Conservation (phyloP, 2,329 filamentous ascomycete species). For the Diaporthe sp. region DNA sequence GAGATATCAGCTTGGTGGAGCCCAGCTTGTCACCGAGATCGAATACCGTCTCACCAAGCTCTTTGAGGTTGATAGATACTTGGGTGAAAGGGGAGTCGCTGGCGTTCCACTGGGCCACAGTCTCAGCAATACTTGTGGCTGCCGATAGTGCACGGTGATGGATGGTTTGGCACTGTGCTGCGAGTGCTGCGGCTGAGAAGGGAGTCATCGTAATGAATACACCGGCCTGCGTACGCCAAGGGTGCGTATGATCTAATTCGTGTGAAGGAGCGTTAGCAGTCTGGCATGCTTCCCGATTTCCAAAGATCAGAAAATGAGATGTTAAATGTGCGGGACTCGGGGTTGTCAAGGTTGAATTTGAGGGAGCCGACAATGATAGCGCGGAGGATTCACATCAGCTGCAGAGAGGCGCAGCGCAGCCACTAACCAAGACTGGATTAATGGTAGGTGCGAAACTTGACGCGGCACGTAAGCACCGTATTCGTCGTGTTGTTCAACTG, state of each 20-base stretch:
- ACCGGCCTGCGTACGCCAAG: background rate
- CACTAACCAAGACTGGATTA: background rate
- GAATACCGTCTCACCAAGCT: background rate
- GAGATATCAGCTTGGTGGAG: background rate
- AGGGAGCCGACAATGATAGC: background rate
- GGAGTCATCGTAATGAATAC: background rate
- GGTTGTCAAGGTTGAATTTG: background rate
- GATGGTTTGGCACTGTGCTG: background rate
- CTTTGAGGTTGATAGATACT: background rate
- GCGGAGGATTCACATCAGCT: slow-evolving; percentile 15
- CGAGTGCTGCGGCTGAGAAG: slow-evolving; percentile 12
- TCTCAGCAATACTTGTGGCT: background rate
- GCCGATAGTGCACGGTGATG: slow-evolving; percentile 1
- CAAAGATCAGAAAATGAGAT: background rate
- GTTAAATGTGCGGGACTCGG: background rate
- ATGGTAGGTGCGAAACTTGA: background rate
- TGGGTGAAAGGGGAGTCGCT: background rate
- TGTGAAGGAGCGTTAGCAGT: background rate
- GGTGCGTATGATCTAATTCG: too few relatives aligned
- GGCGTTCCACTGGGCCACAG: background rate
- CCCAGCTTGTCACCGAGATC: slow-evolving; percentile 1
- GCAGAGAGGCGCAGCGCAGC: background rate
- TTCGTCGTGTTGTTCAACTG: background rate
- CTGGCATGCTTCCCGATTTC: background rate
- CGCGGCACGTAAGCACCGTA: slow-evolving; percentile 8